phyloP scores from a whole-genome alignment of 768 basidiomycete genomes.

The Amyloporia xantha region DNA sequence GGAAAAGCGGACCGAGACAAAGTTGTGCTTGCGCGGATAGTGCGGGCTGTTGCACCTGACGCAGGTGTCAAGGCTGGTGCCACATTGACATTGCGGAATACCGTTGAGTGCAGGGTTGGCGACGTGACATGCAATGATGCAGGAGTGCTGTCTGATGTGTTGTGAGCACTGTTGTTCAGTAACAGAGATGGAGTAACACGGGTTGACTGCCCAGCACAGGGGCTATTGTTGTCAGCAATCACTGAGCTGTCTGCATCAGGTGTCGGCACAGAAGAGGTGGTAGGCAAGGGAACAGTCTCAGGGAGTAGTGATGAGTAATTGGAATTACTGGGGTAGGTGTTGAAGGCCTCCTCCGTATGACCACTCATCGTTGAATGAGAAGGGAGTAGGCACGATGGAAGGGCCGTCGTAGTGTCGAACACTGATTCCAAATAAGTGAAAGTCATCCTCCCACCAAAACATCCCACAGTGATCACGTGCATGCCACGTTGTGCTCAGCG shows the following conservation, averaged over 20 bases:
- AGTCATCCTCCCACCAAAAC: too few relatives aligned
- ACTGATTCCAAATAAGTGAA: too few relatives aligned
- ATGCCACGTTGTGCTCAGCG: too few relatives aligned
- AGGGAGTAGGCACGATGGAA: constrained; percentile 36
- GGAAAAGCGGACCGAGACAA: constrained; percentile 48
- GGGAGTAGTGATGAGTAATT: constrained; percentile 63
- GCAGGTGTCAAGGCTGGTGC: constrained; percentile 23
- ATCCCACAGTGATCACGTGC: too few relatives aligned
- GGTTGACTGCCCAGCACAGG: constrained; percentile 28
- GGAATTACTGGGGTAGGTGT: constrained; percentile 58
- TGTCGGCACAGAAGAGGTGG: constrained; percentile 8
- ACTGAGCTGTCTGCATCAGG: constrained; percentile 9
- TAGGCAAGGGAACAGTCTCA: constrained; percentile 35
- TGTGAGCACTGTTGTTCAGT: constrained; percentile 39
- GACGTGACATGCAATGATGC: constrained; percentile 38
- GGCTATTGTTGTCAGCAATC: constrained; percentile 22
- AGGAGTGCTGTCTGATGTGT: constrained; percentile 42
- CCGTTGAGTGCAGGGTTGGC: constrained; percentile 19
- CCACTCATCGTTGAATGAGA: constrained; percentile 25
- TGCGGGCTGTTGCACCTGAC: constrained; percentile 15
- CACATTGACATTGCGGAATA: constrained; percentile 16
- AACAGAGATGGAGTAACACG: constrained; percentile 65
- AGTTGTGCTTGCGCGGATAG: constrained; percentile 37
- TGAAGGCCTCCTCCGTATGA: constrained; percentile 50
- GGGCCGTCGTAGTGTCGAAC: constrained; percentile 48